Conservation (phyloP, 1,284 basidiomycete species). For the Malassezia dermatis region DNA sequence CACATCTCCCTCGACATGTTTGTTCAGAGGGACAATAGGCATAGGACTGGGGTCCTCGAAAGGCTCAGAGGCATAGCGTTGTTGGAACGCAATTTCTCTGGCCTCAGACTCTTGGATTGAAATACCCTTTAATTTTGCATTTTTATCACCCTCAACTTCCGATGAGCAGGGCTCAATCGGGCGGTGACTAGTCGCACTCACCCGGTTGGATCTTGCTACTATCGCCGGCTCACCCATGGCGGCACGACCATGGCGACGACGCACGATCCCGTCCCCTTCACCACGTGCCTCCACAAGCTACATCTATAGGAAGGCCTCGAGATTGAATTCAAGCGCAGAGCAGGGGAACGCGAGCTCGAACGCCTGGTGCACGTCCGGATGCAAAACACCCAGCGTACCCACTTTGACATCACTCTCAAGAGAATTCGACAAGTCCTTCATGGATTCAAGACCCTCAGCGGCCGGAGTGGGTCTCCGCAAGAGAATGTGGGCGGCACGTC, state of each 20-base stretch:
- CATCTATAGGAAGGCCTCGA: slow-evolving; percentile 76
- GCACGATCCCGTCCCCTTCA: not conserved
- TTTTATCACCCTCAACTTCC: not conserved
- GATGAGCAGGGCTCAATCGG: not conserved
- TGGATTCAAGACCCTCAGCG: slow-evolving; percentile 16
- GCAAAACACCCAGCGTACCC: slow-evolving; percentile 20
- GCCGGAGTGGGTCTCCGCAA: slow-evolving; percentile 54
- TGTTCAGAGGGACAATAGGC: not conserved
- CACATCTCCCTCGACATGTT: not conserved
- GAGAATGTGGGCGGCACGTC: slow-evolving; percentile 79
- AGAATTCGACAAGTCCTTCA: slow-evolving; percentile 14
- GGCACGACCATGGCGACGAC: not conserved
- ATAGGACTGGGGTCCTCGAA: not conserved
- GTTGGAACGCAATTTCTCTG: not conserved
- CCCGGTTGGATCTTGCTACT: not conserved
- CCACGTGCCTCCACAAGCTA: not conserved
- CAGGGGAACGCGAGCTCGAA: slow-evolving; percentile 70
- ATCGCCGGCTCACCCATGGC: not conserved
- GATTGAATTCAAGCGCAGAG: slow-evolving; percentile 81
- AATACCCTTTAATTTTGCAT: not conserved
- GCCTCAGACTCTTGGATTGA: not conserved
- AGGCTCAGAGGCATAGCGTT: not conserved
- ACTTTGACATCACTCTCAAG: slow-evolving; percentile 3
- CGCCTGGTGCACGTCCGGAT: slow-evolving; percentile 35
- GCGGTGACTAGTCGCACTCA: not conserved